Percentiles rank a stretch among this genome's conserved stretches.
These are phyloP conservation scores for Avena insularis DNA, from an alignment of 176 grass and related monocot species.

Conservation along the genomic window DNA sequence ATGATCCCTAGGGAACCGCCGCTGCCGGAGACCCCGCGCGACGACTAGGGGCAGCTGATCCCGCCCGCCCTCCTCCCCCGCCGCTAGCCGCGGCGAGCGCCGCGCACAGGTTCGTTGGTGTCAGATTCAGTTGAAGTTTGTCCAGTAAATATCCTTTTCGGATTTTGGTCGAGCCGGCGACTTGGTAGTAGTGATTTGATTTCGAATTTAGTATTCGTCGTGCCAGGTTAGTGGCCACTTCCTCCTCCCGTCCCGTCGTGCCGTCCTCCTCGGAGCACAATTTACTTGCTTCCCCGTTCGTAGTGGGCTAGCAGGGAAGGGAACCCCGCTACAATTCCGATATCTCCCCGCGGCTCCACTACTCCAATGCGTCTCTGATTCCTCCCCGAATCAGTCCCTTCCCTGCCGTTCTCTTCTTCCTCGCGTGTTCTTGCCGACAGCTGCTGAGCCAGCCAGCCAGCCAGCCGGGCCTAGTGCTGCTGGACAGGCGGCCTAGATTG, in stretches of 20 bases:
- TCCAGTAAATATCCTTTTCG: slow-evolving; percentile 16
- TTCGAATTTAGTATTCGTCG: slow-evolving; percentile 25
- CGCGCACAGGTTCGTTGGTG: slow-evolving; percentile 22
- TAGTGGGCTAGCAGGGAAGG: not conserved
- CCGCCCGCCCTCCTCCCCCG: not conserved
- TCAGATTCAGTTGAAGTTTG: slow-evolving; percentile 1
- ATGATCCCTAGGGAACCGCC: slow-evolving; percentile 42
- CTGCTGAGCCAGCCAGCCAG: not conserved
- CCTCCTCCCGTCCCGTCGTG: slow-evolving; percentile 6
- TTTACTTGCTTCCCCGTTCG: not conserved
- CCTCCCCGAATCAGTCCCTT: not conserved
- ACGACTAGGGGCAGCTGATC: slow-evolving; percentile 33
- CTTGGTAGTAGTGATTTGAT: not conserved
- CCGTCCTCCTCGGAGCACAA: slow-evolving; percentile 21
- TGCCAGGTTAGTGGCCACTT: not conserved
- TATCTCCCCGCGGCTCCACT: not conserved
- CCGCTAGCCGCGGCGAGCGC: not conserved
- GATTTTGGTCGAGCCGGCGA: slow-evolving; percentile 10
- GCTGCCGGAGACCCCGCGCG: not conserved
- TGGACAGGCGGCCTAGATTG: not conserved
- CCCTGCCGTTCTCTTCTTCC: not conserved
- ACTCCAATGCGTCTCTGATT: not conserved
- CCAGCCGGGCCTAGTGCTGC: not conserved
- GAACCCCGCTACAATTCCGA: not conserved
- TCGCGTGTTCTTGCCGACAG: not conserved